Evolutionary conservation across 2,329 filamentous ascomycete genomes (phyloP).

Genomic region (Venturia asperata): DNA sequence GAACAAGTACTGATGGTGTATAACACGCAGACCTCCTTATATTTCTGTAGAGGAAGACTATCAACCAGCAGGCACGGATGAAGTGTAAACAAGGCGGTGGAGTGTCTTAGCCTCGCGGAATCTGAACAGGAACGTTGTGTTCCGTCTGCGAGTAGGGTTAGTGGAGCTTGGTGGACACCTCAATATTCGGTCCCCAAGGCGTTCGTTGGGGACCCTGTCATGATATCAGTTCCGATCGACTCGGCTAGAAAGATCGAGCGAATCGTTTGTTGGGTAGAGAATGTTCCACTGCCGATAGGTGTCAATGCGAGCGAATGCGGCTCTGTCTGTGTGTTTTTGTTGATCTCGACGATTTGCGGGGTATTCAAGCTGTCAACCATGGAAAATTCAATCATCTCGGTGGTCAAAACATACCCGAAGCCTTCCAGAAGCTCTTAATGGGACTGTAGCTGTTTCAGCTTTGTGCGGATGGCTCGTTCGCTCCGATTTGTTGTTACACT

Average conservation of each 20-base stretch:
- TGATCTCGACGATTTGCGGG: background rate
- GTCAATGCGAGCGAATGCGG: background rate
- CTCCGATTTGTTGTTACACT: background rate
- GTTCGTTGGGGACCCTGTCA: background rate
- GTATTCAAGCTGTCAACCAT: background rate
- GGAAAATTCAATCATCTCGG: background rate
- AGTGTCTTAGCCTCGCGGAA: background rate
- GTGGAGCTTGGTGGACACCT: background rate
- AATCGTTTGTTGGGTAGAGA: background rate
- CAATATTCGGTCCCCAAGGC: background rate
- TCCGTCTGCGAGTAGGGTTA: background rate
- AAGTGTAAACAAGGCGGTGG: background rate
- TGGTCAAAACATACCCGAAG: background rate
- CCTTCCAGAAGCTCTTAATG: background rate
- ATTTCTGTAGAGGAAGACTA: conserved; percentile 1
- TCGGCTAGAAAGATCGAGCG: background rate
- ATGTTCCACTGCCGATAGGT: background rate
- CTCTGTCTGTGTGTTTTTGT: background rate
- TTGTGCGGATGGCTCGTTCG: background rate
- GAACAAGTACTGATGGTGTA: background rate
- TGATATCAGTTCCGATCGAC: background rate
- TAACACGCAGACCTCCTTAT: conserved; percentile 6
- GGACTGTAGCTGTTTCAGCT: background rate
- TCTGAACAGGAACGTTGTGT: background rate
- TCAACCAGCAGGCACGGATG: background rate